Evolutionary conservation across 1,284 basidiomycete genomes (phyloP), one percentile per base, ranked within the genome.

Genomic region (Melampsora abietis-canadensis): DNA sequence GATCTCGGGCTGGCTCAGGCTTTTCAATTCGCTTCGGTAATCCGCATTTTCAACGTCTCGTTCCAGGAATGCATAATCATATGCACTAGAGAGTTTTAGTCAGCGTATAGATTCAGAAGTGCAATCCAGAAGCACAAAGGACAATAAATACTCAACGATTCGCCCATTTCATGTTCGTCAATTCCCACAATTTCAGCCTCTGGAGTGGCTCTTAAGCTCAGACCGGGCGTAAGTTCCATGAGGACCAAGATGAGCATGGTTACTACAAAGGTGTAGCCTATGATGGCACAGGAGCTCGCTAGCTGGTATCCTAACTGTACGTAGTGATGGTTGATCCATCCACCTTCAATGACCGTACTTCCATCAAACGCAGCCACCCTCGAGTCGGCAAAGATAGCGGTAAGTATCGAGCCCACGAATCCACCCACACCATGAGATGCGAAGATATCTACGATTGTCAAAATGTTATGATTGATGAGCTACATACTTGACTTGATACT

Each of bases 101-200:
- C 14, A 30, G n/a, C 19, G 4, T 3, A 54, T 6, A 54, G 4
- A 54, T n/a, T 7, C 51, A 40, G 19, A 4, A 37, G 37, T 37
- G 1, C 37, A 37, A 1, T 21, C 27, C 47, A 7, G 19, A 65
- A 46, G 14, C 27, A 15, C n/a, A 59, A 24, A 64, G 10, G 47
- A 21, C 19, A 64, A 48, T 17, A 21, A 27, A n/a, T 27, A 30
- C 64, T 61, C 40, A 57, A 75, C 72, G 64, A 92, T 84, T 97
- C 94, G 79, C 94, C 94, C 85, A 96, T 89, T 84, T 94, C 91
- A 15, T 89, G 87, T 80, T 96, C 92, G 82, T 98, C 95, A 77
- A 96, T 89, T 77, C 95, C 95, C 76, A 97, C 84, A 76, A 94
- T 89, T 85, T 98, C 94, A 40, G 88, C 87, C 78, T 93, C 90